Percentiles rank a stretch among this genome's conserved stretches.
Evolutionary conservation across 345 rosid genomes (phyloP).

Genomic region (Chamaenerion angustifolium): DNA sequence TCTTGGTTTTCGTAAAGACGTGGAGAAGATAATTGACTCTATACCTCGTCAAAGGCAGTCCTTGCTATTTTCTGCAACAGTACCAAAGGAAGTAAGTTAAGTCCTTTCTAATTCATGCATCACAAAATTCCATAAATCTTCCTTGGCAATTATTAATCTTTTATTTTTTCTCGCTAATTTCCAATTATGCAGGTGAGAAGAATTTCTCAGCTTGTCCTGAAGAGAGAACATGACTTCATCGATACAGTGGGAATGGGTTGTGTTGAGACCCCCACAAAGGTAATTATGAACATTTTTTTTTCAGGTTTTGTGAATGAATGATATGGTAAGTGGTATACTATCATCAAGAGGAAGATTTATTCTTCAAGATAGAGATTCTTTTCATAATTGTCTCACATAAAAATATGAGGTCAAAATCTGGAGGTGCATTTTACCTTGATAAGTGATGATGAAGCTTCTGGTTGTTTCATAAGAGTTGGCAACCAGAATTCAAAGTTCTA

Average conservation of each 20-base stretch:
- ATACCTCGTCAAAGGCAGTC: slow-evolving; percentile 83
- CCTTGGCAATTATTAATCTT: background rate
- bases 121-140: slow-evolving; percentile 2
- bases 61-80: slow-evolving; percentile 75
- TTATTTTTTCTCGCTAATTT: background rate
- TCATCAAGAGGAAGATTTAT: too few relatives aligned
- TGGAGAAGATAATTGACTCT: slow-evolving; percentile 82
- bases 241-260: slow-evolving; percentile 64
- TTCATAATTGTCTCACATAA: too few relatives aligned
- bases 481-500: background rate
- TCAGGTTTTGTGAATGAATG: too few relatives aligned
- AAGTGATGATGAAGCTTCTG: background rate
- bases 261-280: slow-evolving; percentile 83
- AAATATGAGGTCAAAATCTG: too few relatives aligned
- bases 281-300: slow-evolving; percentile 6
- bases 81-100: slow-evolving; percentile 70
- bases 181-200: slow-evolving; percentile 59
- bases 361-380: too few relatives aligned
- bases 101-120: background rate
- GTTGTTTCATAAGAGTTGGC: background rate
- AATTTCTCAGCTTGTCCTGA: slow-evolving; percentile 81
- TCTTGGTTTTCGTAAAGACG: slow-evolving; percentile 88
- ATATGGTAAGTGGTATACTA: too few relatives aligned
- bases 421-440: background rate
- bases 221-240: slow-evolving; percentile 62